Conservation (phyloP, 345 rosid genomes). For the Rhizophora mangle region DNA sequence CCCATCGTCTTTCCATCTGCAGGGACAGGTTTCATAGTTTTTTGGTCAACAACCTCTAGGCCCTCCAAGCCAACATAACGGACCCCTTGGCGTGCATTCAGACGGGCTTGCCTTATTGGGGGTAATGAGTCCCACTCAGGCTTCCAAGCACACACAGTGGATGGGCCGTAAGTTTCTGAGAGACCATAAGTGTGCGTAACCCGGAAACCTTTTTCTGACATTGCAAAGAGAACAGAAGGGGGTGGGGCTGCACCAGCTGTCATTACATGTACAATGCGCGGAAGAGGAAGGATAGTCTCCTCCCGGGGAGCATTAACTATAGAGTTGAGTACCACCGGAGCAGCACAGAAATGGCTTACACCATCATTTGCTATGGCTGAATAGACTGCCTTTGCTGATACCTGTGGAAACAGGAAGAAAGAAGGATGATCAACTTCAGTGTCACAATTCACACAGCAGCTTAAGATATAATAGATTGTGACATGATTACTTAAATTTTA, state of each 20-base stretch:
- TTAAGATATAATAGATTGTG: too few species aligned
- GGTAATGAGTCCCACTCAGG: constrained; percentile 91
- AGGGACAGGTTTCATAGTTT: constrained; percentile 67
- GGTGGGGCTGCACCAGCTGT: constrained; percentile 98
- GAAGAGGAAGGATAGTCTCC: constrained; percentile 81
- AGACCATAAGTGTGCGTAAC: constrained; percentile 92
- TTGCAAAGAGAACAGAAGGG: constrained; percentile 65
- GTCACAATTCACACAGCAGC: neutral
- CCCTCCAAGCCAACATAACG: constrained; percentile 65
- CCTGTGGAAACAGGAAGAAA: constrained; percentile 37
- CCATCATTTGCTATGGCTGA: constrained; percentile 66
- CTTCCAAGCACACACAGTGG: constrained; percentile 84
- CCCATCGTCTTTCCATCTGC: constrained; percentile 83
- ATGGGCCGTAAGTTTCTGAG: constrained; percentile 91
- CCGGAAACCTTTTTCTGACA: constrained; percentile 80
- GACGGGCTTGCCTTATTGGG: constrained; percentile 64
- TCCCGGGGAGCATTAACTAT: constrained; percentile 69
- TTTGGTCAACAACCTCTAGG: constrained; percentile 64
- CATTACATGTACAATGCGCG: constrained; percentile 70
- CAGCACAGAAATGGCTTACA: constrained; percentile 87
- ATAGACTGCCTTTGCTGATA: constrained; percentile 75
- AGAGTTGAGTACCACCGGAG: constrained; percentile 84
- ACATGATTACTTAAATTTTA: neutral
- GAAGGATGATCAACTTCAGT: neutral
- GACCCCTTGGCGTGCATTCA: constrained; percentile 93